Percentiles rank a stretch among this genome's conserved stretches.
phyloP scores from a whole-genome alignment of 345 rosid species.

The Populus simonii region DNA sequence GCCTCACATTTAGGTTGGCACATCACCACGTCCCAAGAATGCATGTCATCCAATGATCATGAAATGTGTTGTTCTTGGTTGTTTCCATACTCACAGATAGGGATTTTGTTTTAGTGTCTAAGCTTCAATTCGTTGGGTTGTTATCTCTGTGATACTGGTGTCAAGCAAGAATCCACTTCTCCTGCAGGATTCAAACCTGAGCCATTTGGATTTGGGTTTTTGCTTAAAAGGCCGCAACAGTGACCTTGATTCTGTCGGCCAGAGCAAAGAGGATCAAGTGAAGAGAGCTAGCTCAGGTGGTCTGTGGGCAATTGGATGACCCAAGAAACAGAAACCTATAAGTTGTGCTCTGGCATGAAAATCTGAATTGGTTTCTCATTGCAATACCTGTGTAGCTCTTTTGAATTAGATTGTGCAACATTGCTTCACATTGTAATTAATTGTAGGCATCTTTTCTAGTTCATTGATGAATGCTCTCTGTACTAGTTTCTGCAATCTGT shows the following conservation, averaged over 20 bases:
- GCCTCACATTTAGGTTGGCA: not conserved
- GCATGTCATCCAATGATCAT: not conserved
- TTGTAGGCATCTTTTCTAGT: not conserved
- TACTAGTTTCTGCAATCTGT: not conserved
- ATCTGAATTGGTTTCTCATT: not conserved
- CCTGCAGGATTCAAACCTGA: slow-evolving; percentile 49
- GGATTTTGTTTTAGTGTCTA: not conserved
- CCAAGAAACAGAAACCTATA: not conserved
- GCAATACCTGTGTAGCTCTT: not conserved
- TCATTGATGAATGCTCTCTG: not conserved
- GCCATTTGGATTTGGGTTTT: slow-evolving; percentile 52
- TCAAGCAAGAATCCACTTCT: not conserved
- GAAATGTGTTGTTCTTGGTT: not conserved
- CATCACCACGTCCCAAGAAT: not conserved
- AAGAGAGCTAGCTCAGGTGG: slow-evolving; percentile 22
- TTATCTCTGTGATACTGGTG: not conserved
- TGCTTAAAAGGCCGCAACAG: slow-evolving; percentile 45
- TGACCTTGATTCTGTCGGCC: slow-evolving; percentile 20
- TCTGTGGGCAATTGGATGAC: slow-evolving; percentile 17
- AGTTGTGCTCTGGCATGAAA: not conserved
- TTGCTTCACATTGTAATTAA: slow-evolving; percentile 16
- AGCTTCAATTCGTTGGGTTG: not conserved
- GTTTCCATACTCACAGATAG: not conserved
- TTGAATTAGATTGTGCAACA: not conserved
- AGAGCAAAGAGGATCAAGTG: slow-evolving; percentile 25